Evolutionary conservation across 106 monocot genomes (phyloP), one percentile per base, ranked within the genome.

Genomic region (Iris macrosiphon): DNA sequence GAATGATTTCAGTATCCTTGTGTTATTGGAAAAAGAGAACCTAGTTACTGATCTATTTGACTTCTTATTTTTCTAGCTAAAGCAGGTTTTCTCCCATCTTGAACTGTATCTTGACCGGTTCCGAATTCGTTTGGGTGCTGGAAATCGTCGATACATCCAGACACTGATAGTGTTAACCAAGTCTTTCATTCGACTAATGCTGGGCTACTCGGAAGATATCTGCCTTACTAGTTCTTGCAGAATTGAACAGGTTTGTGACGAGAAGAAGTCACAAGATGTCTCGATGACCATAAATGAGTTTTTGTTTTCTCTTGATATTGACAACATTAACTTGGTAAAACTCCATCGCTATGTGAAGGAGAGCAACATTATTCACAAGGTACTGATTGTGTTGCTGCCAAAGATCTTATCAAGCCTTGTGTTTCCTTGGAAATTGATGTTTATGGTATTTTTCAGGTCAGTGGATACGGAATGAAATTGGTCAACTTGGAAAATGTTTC

Each of bases 221-320:
- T 35, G 52, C 35, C 19, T 15, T 43, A 28, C 31, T 40, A 66
- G 15, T 49, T 40, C 60, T 23, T 37, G 35, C 18, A 32, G 22
- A 40, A 20, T 12, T 49, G 50, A 67, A 40, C 43, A 43, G 19
- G 19, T 7, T 1, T 34, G 42, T 37, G 41, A 31, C 44, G 45
- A 61, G 32, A 61, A 72, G 50, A 30, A 20, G 50, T 16, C n/a
- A 51, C 55, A 12, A 35, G 70, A 71, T 31, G 14, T 22, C 15
- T 80, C 84, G 12, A 77, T 89, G 79, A 80, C 82, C 13, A 90
- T 96, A 62, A 96, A 96, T 72, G 89, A 96, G 33, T 90, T 96
- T 54, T 48, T 86, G 55, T 96, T 96, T 64, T 72, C 89, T 40
- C 82, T 96, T 55, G 79, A 90, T 60, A 86, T 96, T 65, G 89